Conservation (phyloP, 2,329 filamentous ascomycete species). For the Penicillium sp. region DNA sequence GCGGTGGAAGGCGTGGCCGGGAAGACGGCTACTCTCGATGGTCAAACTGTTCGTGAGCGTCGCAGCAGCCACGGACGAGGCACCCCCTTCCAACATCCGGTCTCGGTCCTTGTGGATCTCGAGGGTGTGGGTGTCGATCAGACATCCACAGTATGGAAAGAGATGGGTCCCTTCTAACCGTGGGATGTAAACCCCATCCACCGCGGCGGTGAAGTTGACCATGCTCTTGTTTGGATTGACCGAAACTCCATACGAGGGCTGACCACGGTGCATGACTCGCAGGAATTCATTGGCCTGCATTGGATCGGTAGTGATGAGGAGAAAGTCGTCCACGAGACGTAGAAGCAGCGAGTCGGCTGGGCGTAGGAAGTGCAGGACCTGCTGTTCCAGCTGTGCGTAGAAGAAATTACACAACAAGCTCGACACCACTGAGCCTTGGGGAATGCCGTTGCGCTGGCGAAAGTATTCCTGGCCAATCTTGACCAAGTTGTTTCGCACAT, state of each 20-base stretch:
- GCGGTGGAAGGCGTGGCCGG: slow-evolving; percentile 71
- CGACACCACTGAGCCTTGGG: slow-evolving; percentile 85
- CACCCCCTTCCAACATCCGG: slow-evolving; percentile 39
- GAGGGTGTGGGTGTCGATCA: slow-evolving; percentile 68
- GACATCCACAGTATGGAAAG: slow-evolving; percentile 85
- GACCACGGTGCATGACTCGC: slow-evolving; percentile 69
- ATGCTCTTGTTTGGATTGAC: slow-evolving; percentile 75
- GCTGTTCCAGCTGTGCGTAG: slow-evolving; percentile 77
- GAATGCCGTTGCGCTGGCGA: slow-evolving; percentile 80
- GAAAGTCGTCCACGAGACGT: slow-evolving; percentile 85
- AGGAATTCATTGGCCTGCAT: slow-evolving; percentile 67
- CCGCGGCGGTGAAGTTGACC: slow-evolving; percentile 67
- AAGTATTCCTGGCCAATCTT: slow-evolving; percentile 85
- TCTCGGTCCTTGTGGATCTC: slow-evolving; percentile 66
- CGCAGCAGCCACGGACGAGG: slow-evolving; percentile 43
- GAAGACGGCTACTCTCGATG: slow-evolving; percentile 65
- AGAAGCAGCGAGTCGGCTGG: slow-evolving; percentile 61
- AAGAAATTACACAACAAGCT: slow-evolving; percentile 90
- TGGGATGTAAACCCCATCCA: slow-evolving; percentile 51
- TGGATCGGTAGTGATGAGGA: slow-evolving; percentile 70
- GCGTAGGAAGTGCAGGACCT: slow-evolving; percentile 62
- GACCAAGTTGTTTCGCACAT: slow-evolving; percentile 79
- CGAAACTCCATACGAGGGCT: slow-evolving; percentile 71
- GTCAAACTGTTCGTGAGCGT: slow-evolving; percentile 67
- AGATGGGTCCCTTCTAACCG: slow-evolving; percentile 40